Conservation (phyloP, 345 rosid species). For the Anastatica hierochuntica region DNA sequence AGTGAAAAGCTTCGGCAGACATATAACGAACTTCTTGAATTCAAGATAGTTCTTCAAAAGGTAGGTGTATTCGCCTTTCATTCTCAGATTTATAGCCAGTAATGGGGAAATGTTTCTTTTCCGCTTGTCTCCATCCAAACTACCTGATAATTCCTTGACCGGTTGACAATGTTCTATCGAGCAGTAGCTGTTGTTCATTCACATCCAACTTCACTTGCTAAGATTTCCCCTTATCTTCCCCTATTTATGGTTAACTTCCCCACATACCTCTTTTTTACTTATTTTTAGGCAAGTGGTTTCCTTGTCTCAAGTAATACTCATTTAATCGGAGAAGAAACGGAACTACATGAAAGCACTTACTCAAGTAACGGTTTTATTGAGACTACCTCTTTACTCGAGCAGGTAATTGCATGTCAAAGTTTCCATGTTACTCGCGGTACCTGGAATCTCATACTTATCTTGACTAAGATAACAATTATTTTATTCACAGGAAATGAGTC, state of each 20-base stretch:
- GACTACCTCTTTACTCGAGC: slow-evolving; percentile 60
- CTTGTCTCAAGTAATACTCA: slow-evolving; percentile 70
- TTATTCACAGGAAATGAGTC: slow-evolving; percentile 52
- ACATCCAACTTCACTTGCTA: background rate
- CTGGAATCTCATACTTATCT: slow-evolving; percentile 13
- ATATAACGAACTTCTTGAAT: slow-evolving; percentile 87
- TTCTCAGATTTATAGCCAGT: slow-evolving; percentile 2
- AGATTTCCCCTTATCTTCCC: slow-evolving; percentile 1
- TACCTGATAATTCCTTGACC: background rate
- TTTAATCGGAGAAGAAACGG: slow-evolving; percentile 53
- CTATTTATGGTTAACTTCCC: slow-evolving; percentile 2
- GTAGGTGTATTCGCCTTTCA: slow-evolving; percentile 29
- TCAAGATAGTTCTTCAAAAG: slow-evolving; percentile 86
- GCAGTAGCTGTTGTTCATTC: background rate
- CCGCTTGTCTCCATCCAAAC: background rate
- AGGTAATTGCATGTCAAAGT: slow-evolving; percentile 37
- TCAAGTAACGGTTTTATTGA: slow-evolving; percentile 43
- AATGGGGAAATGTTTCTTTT: background rate
- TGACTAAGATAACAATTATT: slow-evolving; percentile 15
- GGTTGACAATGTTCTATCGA: background rate
- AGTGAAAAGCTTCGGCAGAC: slow-evolving; percentile 80
- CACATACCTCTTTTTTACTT: background rate
- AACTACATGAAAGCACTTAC: slow-evolving; percentile 61
- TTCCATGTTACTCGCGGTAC: slow-evolving; percentile 10
- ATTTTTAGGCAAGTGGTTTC: slow-evolving; percentile 67